Evolutionary conservation across 352 stramenopile species (phyloP).

Genomic region (Globisporangium ultimum): DNA sequence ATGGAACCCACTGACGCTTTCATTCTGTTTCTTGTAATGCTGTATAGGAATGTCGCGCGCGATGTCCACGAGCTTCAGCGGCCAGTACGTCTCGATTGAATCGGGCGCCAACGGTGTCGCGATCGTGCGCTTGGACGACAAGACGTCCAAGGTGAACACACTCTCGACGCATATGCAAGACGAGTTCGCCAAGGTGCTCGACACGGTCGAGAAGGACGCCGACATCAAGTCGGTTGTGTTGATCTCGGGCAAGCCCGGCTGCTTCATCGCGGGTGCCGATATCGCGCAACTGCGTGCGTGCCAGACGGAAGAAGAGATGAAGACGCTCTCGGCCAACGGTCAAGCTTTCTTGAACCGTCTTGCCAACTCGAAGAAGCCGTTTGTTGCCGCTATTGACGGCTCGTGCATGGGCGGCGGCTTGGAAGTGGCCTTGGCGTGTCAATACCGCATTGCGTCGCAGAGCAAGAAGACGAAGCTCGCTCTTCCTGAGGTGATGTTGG

Average conservation of each 20-base stretch:
- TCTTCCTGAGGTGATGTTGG: slow-evolving; percentile 97
- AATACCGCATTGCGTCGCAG: slow-evolving; percentile 96
- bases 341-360: slow-evolving; percentile 93
- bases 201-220: slow-evolving; percentile 86
- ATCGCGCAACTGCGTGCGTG: slow-evolving; percentile 93
- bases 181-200: slow-evolving; percentile 86
- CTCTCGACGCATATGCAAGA: slow-evolving; percentile 89
- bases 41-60: slow-evolving; percentile 14
- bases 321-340: slow-evolving; percentile 87
- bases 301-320: slow-evolving; percentile 91
- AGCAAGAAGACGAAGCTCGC: slow-evolving; percentile 95
- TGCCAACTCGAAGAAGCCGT: slow-evolving; percentile 90
- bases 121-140: slow-evolving; percentile 91
- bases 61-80: slow-evolving; percentile 35
- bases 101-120: slow-evolving; percentile 85
- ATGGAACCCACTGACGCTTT: background rate
- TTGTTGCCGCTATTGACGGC: slow-evolving; percentile 97
- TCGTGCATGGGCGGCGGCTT: slow-evolving; percentile 95
- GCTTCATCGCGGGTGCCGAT: slow-evolving; percentile 98
- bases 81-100: slow-evolving; percentile 88
- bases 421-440: slow-evolving; percentile 96
- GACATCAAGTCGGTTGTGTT: slow-evolving; percentile 97
- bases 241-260: slow-evolving; percentile 95
- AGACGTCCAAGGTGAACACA: slow-evolving; percentile 91
- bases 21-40: background rate